A percentile compares a stretch with the other conserved stretches of the same genome.
These are phyloP conservation scores for Umbilicaria muhlenbergii DNA, from an alignment of 495 filamentous ascomycete genomes.

Conservation along the genomic window DNA sequence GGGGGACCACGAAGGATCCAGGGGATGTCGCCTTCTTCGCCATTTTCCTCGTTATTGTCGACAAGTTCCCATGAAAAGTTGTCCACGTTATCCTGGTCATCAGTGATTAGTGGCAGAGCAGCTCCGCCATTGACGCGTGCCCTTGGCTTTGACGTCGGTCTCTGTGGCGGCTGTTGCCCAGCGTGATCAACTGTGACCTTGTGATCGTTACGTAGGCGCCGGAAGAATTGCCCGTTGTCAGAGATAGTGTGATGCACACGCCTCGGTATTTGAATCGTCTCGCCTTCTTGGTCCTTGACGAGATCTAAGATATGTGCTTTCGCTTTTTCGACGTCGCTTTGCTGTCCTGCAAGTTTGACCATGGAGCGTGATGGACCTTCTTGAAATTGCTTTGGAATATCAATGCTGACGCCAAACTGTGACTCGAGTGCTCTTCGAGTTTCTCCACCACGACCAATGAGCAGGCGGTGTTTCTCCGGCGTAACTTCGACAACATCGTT, in stretches of 20 bases:
- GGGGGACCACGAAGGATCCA: slow-evolving; percentile 74
- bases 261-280: slow-evolving; percentile 67
- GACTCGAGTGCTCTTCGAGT: slow-evolving; percentile 72
- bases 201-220: slow-evolving; percentile 63
- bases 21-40: slow-evolving; percentile 62
- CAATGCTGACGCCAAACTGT: slow-evolving; percentile 74
- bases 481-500: slow-evolving; percentile 65
- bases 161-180: slow-evolving; percentile 56
- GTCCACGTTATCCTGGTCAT: slow-evolving; percentile 47
- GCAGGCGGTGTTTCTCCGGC: slow-evolving; percentile 69
- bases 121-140: slow-evolving; percentile 31
- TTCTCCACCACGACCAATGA: slow-evolving; percentile 88
- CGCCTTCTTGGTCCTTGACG: slow-evolving; percentile 74
- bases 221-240: slow-evolving; percentile 88
- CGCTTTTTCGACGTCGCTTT: slow-evolving; percentile 63
- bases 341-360: slow-evolving; percentile 71
- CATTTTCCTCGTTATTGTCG: slow-evolving; percentile 31
- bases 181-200: slow-evolving; percentile 82
- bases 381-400: slow-evolving; percentile 63
- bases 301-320: slow-evolving; percentile 67
- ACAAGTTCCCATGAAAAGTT: slow-evolving; percentile 69
- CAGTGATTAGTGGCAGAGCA: slow-evolving; percentile 74
- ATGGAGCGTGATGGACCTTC: slow-evolving; percentile 50
- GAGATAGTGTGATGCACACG: slow-evolving; percentile 68
- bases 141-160: slow-evolving; percentile 30